A percentile compares a stretch with the other conserved stretches of the same genome.
These are phyloP conservation scores for Hortaea werneckii DNA, from an alignment of 2,329 filamentous ascomycete species.

Conservation along the genomic window DNA sequence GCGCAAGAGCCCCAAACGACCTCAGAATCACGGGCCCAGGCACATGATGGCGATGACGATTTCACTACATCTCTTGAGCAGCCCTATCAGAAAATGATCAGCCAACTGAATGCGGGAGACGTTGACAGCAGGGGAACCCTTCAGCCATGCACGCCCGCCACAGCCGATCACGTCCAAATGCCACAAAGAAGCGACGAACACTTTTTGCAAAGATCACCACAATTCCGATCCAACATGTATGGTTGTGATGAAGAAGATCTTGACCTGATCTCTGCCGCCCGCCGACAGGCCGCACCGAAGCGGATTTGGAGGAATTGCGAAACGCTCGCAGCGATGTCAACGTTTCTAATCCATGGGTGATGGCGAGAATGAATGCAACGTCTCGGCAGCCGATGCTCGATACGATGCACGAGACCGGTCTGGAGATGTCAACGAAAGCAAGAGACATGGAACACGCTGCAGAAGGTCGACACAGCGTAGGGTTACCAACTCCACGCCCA, in stretches of 20 bases:
- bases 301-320: constrained; percentile 23
- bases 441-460: neutral
- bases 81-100: neutral
- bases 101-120: neutral
- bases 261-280: constrained; percentile 11
- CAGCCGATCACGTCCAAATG: neutral
- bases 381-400: neutral
- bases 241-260: constrained; percentile 27
- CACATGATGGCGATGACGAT: neutral
- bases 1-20: neutral
- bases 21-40: neutral
- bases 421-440: neutral
- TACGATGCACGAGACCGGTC: neutral
- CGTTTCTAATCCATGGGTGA: constrained; percentile 40
- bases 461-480: neutral
- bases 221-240: constrained; percentile 25
- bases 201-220: neutral
- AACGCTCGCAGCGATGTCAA: constrained; percentile 23
- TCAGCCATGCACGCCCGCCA: neutral
- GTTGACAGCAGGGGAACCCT: neutral
- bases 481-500: constrained; percentile 20
- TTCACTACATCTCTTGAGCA: neutral
- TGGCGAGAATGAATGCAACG: constrained; percentile 36
- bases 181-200: neutral
- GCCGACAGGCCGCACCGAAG: constrained; percentile 8